Evolutionary conservation across 495 filamentous ascomycete species (phyloP).

Genomic region (Penicillium pancosmium): DNA sequence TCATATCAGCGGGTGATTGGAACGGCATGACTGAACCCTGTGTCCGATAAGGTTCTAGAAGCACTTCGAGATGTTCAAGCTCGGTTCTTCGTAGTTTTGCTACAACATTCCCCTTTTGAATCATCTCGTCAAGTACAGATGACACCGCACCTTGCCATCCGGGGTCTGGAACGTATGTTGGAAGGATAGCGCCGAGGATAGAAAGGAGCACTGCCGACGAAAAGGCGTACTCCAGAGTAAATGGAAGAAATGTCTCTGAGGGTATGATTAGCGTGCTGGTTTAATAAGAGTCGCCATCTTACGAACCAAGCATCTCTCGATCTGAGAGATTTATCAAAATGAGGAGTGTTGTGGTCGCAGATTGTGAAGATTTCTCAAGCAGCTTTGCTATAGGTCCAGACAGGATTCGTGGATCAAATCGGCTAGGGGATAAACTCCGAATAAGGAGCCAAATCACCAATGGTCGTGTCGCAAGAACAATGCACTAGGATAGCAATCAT

Average conservation of each 20-base stretch:
- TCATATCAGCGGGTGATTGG: background rate
- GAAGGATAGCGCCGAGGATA: background rate
- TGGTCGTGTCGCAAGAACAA: constrained; percentile 3
- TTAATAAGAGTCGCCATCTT: background rate
- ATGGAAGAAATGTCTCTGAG: background rate
- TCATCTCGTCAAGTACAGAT: background rate
- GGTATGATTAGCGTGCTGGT: background rate
- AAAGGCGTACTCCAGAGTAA: background rate
- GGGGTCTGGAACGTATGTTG: background rate
- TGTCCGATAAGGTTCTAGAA: background rate
- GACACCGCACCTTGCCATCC: background rate
- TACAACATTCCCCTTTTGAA: background rate
- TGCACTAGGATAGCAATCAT: background rate
- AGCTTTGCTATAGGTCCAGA: background rate
- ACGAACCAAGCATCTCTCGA: background rate
- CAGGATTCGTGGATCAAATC: background rate
- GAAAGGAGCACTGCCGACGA: background rate
- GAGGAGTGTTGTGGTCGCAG: background rate
- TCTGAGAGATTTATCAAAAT: background rate
- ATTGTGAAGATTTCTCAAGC: background rate
- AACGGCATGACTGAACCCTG: background rate
- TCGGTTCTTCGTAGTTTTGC: background rate
- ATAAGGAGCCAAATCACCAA: constrained; percentile 4
- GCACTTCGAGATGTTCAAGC: background rate
- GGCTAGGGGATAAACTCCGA: background rate